These are phyloP conservation scores for Populus euphratica DNA, from an alignment of 345 rosid species.

Conservation along the genomic window DNA sequence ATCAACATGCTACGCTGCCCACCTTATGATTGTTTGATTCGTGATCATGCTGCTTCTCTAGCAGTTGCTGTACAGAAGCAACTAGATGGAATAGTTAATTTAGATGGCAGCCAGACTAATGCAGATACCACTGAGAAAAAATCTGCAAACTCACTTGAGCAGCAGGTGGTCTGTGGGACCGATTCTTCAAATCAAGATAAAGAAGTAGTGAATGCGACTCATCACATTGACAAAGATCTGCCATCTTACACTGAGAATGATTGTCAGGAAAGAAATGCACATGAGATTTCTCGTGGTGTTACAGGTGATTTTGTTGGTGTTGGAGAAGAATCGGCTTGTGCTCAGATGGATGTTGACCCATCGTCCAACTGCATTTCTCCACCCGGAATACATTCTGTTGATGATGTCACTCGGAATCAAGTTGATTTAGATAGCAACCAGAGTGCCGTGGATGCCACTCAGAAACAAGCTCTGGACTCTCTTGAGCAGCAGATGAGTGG, in stretches of 20 bases:
- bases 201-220: conserved; percentile 18
- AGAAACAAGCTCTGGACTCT: conserved; percentile 17
- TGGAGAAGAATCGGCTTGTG: conserved; percentile 13
- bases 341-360: conserved; percentile 15
- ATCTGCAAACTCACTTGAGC: conserved; percentile 12
- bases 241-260: conserved; percentile 16
- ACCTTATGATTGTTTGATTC: conserved; percentile 65
- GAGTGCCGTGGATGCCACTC: background rate
- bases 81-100: conserved; percentile 36
- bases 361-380: background rate
- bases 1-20: conserved; percentile 54
- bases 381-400: background rate
- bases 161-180: conserved; percentile 7
- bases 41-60: conserved; percentile 74
- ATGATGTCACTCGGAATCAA: conserved; percentile 17
- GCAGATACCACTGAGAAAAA: conserved; percentile 25
- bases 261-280: background rate
- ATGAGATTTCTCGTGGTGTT: conserved; percentile 13
- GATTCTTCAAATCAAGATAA: conserved; percentile 15
- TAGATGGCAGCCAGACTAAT: conserved; percentile 24
- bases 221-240: conserved; percentile 1
- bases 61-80: conserved; percentile 57
- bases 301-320: conserved; percentile 15
- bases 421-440: too few relatives aligned
- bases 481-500: conserved; percentile 9